These are phyloP conservation scores for Rasamsonia emersonii DNA, from an alignment of 2,329 filamentous ascomycete species.

Conservation along the genomic window DNA sequence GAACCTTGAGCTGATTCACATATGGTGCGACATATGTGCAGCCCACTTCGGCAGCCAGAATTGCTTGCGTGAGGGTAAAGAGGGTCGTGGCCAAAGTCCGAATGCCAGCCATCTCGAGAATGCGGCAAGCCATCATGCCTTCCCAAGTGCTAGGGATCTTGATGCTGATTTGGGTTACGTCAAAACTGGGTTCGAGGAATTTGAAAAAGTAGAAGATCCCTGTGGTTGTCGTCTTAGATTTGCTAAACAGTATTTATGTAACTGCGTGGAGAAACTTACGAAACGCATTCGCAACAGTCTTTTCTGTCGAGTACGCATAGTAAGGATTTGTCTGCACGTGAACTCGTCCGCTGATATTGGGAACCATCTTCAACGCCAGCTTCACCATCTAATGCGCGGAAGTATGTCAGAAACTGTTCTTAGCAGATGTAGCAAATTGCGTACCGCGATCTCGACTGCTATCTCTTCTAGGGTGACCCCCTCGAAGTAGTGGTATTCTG, in stretches of 20 bases:
- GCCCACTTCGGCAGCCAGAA: slow-evolving; percentile 47
- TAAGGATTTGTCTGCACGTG: slow-evolving; percentile 56
- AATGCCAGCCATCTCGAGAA: slow-evolving; percentile 47
- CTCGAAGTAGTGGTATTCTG: slow-evolving; percentile 21
- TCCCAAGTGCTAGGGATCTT: slow-evolving; percentile 58
- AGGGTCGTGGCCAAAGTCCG: slow-evolving; percentile 54
- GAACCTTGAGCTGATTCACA: slow-evolving; percentile 56
- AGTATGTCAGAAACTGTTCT: background rate
- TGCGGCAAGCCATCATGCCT: slow-evolving; percentile 51
- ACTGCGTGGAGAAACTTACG: slow-evolving; percentile 34
- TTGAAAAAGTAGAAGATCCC: slow-evolving; percentile 45
- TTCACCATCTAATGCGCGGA: slow-evolving; percentile 41
- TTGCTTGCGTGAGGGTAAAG: slow-evolving; percentile 54
- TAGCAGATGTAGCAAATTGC: slow-evolving; percentile 6
- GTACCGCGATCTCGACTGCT: slow-evolving; percentile 48
- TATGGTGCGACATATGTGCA: slow-evolving; percentile 58
- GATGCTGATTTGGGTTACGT: slow-evolving; percentile 48
- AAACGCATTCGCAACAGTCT: slow-evolving; percentile 44
- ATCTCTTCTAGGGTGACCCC: slow-evolving; percentile 39
- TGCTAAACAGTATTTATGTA: too few relatives aligned
- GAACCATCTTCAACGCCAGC: slow-evolving; percentile 44
- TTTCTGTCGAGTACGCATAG: slow-evolving; percentile 42
- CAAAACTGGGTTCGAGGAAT: slow-evolving; percentile 36
- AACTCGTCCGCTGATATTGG: slow-evolving; percentile 43
- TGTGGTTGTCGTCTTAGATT: slow-evolving; percentile 17